Evolutionary conservation across 495 filamentous ascomycete genomes (phyloP), one percentile per base, ranked within the genome.

Genomic region (Gamarada debralockiae): DNA sequence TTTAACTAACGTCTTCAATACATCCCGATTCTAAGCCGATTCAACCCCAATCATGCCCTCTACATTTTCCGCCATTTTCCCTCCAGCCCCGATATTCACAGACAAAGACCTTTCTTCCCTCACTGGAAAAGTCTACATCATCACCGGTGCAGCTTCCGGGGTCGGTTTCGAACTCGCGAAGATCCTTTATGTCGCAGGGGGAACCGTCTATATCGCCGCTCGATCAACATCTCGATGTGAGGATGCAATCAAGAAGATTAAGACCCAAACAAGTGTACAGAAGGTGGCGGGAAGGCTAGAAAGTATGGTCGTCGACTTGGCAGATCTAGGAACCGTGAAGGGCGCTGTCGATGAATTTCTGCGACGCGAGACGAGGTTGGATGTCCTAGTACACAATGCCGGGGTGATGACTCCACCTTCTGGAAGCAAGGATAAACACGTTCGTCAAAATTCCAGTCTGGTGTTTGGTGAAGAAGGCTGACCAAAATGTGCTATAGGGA

Each of bases 371-470:
- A 27, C 46, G 2, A 53, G 66, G 3, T 67, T 81, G 23, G 69
- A 81, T 65, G 70, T 76, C 41, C 63, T 81, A 17, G 59, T 65
- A 22, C 72, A 77, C 52, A 81, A 80, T 61, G 77, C 77, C 9
- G 78, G 67, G 20, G 67, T 81, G 34, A 72, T 72, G 66, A 46
- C 53, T 14, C 67, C 70, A 0, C 72, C 75, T 2, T 31, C 13
- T 1, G 76, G 68, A 23, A 65, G 50, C 21, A 63, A 59, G 14
- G 62, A 65, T n/a, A 45, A 56, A 23, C 44, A 43, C 27, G 53
- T 60, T 20, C n/a, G 50, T 48, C 22, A 15, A 13, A 18, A 15
- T n/a, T 17, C 15, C 8, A 4, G 2, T 39, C 14, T 36, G 33
- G 8, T 17, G 3, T 13, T 51, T 21, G 17, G 25, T 15, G n/a